phyloP scores from a whole-genome alignment of 2,329 filamentous ascomycete genomes.

The Curvularia verruculosa region DNA sequence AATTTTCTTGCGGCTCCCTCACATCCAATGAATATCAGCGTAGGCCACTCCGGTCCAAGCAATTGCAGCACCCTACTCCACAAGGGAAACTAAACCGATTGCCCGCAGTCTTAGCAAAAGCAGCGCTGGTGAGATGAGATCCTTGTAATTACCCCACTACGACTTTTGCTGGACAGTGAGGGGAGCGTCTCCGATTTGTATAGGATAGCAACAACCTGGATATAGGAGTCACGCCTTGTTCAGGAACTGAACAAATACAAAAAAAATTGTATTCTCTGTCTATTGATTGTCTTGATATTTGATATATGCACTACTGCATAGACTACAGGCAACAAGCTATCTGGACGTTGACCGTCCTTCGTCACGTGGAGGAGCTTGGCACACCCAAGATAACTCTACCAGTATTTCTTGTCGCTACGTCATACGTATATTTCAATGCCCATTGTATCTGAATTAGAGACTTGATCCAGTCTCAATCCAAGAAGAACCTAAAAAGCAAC shows the following conservation, averaged over 20 bases:
- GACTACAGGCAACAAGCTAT: too few relatives aligned
- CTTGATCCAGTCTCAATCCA: background rate
- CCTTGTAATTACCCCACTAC: background rate
- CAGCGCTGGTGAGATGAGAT: background rate
- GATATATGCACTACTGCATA: too few relatives aligned
- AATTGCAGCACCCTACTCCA: constrained; percentile 2
- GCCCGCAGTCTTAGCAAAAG: background rate
- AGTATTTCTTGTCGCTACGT: background rate
- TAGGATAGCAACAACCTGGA: background rate
- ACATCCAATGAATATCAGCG: constrained; percentile 28
- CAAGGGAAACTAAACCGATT: constrained; percentile 7
- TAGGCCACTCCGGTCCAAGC: constrained; percentile 23
- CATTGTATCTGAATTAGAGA: background rate
- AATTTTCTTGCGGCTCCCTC: constrained; percentile 35
- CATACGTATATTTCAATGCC: background rate
- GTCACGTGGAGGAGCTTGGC: background rate
- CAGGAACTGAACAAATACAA: background rate
- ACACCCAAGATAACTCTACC: background rate
- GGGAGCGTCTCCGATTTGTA: background rate
- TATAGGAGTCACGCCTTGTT: background rate
- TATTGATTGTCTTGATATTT: too few relatives aligned
- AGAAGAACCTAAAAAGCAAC: background rate
- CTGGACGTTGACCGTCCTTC: background rate
- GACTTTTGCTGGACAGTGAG: background rate
- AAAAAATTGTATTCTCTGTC: background rate